Conservation (phyloP, 768 basidiomycete genomes). For the Suillus hirtellus region DNA sequence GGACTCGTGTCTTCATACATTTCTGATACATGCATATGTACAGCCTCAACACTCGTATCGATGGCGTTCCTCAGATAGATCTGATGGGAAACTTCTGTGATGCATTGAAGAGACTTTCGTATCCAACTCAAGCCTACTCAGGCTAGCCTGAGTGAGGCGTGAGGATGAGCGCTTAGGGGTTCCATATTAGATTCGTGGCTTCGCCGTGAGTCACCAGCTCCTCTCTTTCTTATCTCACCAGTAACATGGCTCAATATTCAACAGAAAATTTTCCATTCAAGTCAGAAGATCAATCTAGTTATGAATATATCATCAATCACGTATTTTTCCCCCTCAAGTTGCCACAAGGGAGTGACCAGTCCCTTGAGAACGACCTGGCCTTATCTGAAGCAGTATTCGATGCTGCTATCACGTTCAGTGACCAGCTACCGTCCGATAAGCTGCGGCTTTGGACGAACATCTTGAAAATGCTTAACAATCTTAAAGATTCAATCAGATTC, state of each 20-base stretch:
- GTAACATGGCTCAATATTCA: neutral
- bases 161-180: neutral
- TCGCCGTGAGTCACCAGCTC: no score
- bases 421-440: constrained; percentile 8
- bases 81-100: no score
- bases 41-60: no score
- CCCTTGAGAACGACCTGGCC: constrained; percentile 23
- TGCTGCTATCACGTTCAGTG: constrained; percentile 22
- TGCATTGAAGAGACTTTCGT: no score
- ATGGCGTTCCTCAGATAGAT: no score
- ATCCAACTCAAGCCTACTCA: no score
- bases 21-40: no score
- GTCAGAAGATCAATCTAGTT: neutral
- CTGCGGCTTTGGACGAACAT: constrained; percentile 33
- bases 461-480: constrained; percentile 32
- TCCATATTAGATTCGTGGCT: neutral
- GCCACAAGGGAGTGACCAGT: constrained; percentile 38
- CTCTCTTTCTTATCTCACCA: neutral
- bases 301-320: constrained; percentile 41
- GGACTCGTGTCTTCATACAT: no score
- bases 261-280: neutral
- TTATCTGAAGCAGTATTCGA: constrained; percentile 25
- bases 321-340: constrained; percentile 44
- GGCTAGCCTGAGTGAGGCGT: no score
- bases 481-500: constrained; percentile 13